phyloP scores from a whole-genome alignment of 768 basidiomycete genomes.

The Pisolithus marmoratus region DNA sequence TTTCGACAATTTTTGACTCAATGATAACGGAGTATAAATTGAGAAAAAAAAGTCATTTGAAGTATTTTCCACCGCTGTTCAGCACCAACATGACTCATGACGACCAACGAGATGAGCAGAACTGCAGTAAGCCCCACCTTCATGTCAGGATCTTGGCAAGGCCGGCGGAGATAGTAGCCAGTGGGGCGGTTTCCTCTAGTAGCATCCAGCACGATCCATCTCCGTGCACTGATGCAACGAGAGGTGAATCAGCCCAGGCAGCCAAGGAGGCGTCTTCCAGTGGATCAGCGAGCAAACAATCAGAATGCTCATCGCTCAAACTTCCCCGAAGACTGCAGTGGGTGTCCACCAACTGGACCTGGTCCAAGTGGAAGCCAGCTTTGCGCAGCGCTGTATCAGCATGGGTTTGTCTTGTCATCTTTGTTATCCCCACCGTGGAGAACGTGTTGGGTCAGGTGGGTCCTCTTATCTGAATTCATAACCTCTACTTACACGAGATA shows the following conservation, averaged over 20 bases:
- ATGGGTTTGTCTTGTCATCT: slow-evolving; percentile 55
- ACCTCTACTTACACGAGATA: not conserved
- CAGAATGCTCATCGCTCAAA: not conserved
- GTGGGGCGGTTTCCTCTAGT: not conserved
- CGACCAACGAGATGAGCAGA: not conserved
- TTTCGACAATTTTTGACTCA: too few relatives aligned
- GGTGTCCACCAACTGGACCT: slow-evolving; percentile 53
- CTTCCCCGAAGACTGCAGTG: slow-evolving; percentile 39
- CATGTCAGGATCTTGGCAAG: slow-evolving; percentile 2
- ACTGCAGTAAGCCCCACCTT: slow-evolving; percentile 1
- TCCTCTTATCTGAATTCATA: not conserved
- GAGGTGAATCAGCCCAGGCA: not conserved
- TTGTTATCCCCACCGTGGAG: slow-evolving; percentile 49
- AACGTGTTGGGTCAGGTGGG: slow-evolving; percentile 51
- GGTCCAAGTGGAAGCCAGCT: slow-evolving; percentile 56
- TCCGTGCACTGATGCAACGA: not conserved
- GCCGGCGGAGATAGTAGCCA: not conserved
- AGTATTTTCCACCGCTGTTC: not conserved
- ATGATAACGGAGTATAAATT: too few relatives aligned
- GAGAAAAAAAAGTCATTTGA: not conserved
- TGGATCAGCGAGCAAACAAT: not conserved
- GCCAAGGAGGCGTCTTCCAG: not conserved
- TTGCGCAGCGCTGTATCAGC: slow-evolving; percentile 57
- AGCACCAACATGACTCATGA: not conserved
- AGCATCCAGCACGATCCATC: not conserved